Evolutionary conservation across 2,329 filamentous ascomycete species (phyloP), one percentile per base, ranked within the genome.

Genomic region (Exophiala oligosperma): DNA sequence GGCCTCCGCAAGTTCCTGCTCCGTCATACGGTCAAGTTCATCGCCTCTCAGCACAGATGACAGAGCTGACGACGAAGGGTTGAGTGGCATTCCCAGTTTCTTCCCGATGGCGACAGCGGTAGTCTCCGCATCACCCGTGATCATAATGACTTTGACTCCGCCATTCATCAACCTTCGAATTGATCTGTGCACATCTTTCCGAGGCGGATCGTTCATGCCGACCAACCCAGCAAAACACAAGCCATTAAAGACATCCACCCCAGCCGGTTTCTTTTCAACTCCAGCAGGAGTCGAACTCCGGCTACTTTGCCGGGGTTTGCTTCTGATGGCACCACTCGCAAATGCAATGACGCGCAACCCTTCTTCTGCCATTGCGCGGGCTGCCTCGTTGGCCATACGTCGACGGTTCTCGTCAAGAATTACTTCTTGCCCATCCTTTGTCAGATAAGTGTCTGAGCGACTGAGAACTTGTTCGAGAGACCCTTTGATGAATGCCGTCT

Each of bases 61-160:
- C 74, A 77, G 68, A 74, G 82, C 60, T 75, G 82, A 64, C 78
- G 78, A 54, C 75, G 73, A 9, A 11, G 50, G 52, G 81, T 83
- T 77, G 56, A 97, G 84, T 1, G 87, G 86, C 91, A 99, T 99
- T 41, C 94, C 94, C n/a, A 99, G 81, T 70, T 96, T 93, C 73
- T 84, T 91, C 29, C 91, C 94, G 71, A 99, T 97, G 0, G 94
- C 94, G 47, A 97, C 81, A 2, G 94, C 94, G 2, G 94, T 99
- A 1, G 91, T 91, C 72, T 97, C 92, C 14, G 94, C 91, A 73
- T 99, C 94, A 58, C 94, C 94, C 8, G 94, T 99, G 66, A 99
- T 97, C 94, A 99, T 99, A 67, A 99, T 95, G 49, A 99, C 91
- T 73, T 92, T 94, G 62, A 99, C 94, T 40, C 93, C 93, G 54